Base-by-base conservation (phyloP, 2,329 filamentous ascomycete genomes). In the Fonsecaea pedrosoi region DNA sequence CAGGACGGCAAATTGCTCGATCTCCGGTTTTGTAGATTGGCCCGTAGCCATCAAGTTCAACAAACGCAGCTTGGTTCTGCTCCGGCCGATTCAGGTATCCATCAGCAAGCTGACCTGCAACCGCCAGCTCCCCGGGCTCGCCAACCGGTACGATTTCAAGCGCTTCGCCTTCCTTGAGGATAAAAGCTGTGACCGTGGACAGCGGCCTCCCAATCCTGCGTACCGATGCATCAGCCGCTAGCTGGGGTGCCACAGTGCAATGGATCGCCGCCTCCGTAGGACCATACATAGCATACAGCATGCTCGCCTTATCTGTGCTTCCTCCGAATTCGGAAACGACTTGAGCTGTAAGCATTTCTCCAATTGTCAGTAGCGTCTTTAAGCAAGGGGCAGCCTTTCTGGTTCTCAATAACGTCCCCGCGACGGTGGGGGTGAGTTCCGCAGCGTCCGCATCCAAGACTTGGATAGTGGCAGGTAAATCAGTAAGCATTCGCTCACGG, bases 191-290 rank as follows among this genome's bases (percentile, higher is more conserved):
- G 0, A 96, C 92, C 0, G 93, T 94, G 60, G 91, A 87, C 1
- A 97, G 83, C 0, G 93, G 92, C 6, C 87, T 76, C 0, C 94
- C 94, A 70, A 97, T 95, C 57, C 88, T 90, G 3, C 86, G 85
- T 4, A 88, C 86, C 2, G 86, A 82, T 7, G 85, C 86, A 21
- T 78, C 76, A 4, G 83, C 81, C 5, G 79, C 75, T 72, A 96
- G 89, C 0, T 82, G 80, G 0, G 89, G 81, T 70, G 92, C 89
- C 4, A 95, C 78, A 0, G 92, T 96, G 75, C 92, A 97, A 76
- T 97, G 94, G 65, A 97, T 96, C 0, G 93, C 88, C 7, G 92
- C 92, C 79, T 97, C 94, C 0, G 94, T 97, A 1, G 94, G 94
- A 0, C 94, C 94, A 75, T 97, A 97, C 92, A 97, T 96, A 38